phyloP scores from a whole-genome alignment of 2,329 filamentous ascomycete species.

The Fusarium cyanostomum region DNA sequence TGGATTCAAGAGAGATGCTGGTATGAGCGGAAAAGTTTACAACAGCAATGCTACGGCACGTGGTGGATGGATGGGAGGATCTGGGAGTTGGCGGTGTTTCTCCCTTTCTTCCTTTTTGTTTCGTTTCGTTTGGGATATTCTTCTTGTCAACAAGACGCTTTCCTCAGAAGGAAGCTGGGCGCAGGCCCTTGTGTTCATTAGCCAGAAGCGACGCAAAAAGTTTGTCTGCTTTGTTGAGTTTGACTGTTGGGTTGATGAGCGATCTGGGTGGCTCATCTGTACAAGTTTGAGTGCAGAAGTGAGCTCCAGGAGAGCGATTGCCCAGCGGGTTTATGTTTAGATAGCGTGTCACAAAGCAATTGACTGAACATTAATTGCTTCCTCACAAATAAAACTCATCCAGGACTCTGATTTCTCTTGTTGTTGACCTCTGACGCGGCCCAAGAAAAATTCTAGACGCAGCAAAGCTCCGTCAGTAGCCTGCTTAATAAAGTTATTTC shows the following conservation, averaged over 20 bases:
- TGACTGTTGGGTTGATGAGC: background rate
- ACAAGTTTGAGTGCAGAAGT: no score
- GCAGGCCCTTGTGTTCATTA: conserved; percentile 34
- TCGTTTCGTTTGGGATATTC: conserved; percentile 6
- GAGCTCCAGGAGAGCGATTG: no score
- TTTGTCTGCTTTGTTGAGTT: conserved; percentile 9
- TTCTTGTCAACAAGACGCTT: conserved; percentile 29
- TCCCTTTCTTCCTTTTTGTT: background rate
- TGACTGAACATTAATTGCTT: no score
- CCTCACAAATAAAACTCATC: no score
- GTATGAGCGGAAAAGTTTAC: conserved; percentile 35
- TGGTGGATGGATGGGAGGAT: conserved; percentile 23
- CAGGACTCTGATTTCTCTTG: no score
- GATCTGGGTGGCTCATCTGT: background rate
- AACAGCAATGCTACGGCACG: conserved; percentile 21
- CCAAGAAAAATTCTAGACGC: no score
- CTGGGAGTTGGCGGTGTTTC: conserved; percentile 39
- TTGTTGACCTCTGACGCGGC: no score
- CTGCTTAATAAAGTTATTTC: no score
- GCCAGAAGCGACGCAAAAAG: conserved; percentile 13
- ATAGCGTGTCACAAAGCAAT: no score
- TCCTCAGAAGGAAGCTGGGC: conserved; percentile 34
- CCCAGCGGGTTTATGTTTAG: no score
- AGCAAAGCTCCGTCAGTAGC: no score
- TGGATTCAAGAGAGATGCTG: conserved; percentile 24